Percentiles rank a stretch among this genome's conserved stretches.
Conservation (phyloP, 2,329 filamentous ascomycete species). For the Tolypocladium nubicola region DNA sequence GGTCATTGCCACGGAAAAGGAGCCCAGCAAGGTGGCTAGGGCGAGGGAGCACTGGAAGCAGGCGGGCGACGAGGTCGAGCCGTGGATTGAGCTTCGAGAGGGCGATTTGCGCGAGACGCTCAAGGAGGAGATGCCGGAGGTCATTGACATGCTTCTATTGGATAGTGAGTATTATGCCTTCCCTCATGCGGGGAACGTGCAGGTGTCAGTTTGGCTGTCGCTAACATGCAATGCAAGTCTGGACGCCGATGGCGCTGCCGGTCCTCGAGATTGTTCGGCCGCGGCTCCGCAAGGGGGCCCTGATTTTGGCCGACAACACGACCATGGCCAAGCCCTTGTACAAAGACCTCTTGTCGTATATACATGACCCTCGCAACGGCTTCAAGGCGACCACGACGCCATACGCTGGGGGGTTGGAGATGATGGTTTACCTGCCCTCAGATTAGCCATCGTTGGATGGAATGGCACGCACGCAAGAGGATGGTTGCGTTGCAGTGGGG, state of each 20-base stretch:
- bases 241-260: conserved; percentile 43
- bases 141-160: conserved; percentile 46
- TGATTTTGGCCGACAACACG: conserved; percentile 40
- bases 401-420: conserved; percentile 17
- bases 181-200: neutral
- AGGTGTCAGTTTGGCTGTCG: too few relatives aligned
- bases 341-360: conserved; percentile 32
- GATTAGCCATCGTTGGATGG: neutral
- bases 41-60: conserved; percentile 44
- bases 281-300: conserved; percentile 31
- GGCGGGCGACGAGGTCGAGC: conserved; percentile 35
- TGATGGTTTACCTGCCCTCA: conserved; percentile 6
- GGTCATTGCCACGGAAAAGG: conserved; percentile 52
- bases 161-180: conserved; percentile 39
- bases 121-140: conserved; percentile 29
- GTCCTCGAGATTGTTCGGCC: conserved; percentile 35
- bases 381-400: conserved; percentile 30
- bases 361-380: conserved; percentile 33
- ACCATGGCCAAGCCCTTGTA: conserved; percentile 23
- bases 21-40: conserved; percentile 37
- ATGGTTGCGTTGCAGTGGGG: neutral
- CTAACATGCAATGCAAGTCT: conserved; percentile 28
- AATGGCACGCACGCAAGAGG: neutral
- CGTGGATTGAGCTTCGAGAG: conserved; percentile 43
- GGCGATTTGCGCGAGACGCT: conserved; percentile 46